phyloP scores from a whole-genome alignment of 2,329 filamentous ascomycete species.

The Rhynchosporium agropyri region DNA sequence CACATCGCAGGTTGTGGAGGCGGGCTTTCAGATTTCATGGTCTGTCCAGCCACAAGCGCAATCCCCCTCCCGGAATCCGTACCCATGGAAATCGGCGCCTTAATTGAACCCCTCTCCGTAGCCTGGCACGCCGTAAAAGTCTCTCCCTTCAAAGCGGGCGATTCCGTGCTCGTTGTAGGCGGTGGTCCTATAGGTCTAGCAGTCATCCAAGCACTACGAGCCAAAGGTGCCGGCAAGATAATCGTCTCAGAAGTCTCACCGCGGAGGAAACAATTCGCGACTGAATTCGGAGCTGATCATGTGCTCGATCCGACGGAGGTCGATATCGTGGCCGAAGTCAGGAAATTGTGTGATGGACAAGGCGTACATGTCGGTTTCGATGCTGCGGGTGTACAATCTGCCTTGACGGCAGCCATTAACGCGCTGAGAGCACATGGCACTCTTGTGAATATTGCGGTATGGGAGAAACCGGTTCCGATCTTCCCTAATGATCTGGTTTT shows the following conservation, averaged over 20 bases:
- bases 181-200: constrained; percentile 57
- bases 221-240: constrained; percentile 50
- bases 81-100: constrained; percentile 53
- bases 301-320: constrained; percentile 54
- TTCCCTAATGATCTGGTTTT: constrained; percentile 55
- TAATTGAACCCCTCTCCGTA: constrained; percentile 57
- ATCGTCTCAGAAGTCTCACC: constrained; percentile 55
- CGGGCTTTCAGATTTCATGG: constrained; percentile 46
- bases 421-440: constrained; percentile 53
- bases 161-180: constrained; percentile 53
- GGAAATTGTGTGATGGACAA: constrained; percentile 41
- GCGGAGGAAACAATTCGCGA: constrained; percentile 52
- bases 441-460: constrained; percentile 58
- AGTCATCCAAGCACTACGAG: constrained; percentile 50
- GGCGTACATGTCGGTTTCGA: constrained; percentile 56
- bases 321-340: constrained; percentile 47
- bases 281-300: constrained; percentile 53
- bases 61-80: constrained; percentile 47
- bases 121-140: constrained; percentile 58
- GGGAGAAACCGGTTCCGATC: constrained; percentile 54
- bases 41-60: constrained; percentile 45
- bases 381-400: constrained; percentile 55
- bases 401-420: constrained; percentile 52
- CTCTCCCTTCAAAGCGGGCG: constrained; percentile 50
- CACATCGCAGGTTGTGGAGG: constrained; percentile 42